Conservation (phyloP, 2,329 filamentous ascomycete genomes). For the Hymenoscyphus fructigenus region DNA sequence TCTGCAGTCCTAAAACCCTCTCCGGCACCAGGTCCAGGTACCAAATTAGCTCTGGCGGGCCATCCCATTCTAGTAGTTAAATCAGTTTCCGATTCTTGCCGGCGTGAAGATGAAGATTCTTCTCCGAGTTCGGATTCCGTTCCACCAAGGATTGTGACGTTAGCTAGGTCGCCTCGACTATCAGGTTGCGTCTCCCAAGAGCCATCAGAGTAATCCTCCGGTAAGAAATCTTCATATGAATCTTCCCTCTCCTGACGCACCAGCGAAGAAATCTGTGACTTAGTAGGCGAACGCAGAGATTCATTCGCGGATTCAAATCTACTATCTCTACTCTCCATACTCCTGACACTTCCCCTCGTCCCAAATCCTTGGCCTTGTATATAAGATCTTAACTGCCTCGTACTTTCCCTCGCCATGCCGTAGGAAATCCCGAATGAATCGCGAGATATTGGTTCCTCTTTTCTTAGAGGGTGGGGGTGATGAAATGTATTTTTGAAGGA, state of each 20-base stretch:
- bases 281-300: background rate
- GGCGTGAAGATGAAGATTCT: background rate
- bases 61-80: slow-evolving; percentile 10
- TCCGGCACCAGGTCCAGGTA: background rate
- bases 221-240: slow-evolving; percentile 21
- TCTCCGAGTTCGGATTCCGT: background rate
- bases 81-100: background rate
- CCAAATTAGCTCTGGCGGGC: background rate
- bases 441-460: slow-evolving; percentile 17
- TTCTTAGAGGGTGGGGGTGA: slow-evolving; percentile 11
- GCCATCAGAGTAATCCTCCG: slow-evolving; percentile 23
- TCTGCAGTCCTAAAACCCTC: background rate
- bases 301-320: slow-evolving; percentile 32
- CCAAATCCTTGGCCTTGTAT: slow-evolving; percentile 23
- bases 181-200: slow-evolving; percentile 28
- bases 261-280: background rate
- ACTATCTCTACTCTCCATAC: slow-evolving; percentile 26
- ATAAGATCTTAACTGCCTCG: slow-evolving; percentile 29
- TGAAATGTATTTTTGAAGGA: slow-evolving; percentile 16
- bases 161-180: slow-evolving; percentile 4
- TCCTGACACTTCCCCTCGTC: slow-evolving; percentile 23
- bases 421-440: slow-evolving; percentile 31
- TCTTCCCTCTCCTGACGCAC: background rate
- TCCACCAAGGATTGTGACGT: background rate
- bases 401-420: slow-evolving; percentile 30